These are phyloP conservation scores for Colletotrichum australisinense DNA, from an alignment of 2,329 filamentous ascomycete genomes.

Conservation along the genomic window DNA sequence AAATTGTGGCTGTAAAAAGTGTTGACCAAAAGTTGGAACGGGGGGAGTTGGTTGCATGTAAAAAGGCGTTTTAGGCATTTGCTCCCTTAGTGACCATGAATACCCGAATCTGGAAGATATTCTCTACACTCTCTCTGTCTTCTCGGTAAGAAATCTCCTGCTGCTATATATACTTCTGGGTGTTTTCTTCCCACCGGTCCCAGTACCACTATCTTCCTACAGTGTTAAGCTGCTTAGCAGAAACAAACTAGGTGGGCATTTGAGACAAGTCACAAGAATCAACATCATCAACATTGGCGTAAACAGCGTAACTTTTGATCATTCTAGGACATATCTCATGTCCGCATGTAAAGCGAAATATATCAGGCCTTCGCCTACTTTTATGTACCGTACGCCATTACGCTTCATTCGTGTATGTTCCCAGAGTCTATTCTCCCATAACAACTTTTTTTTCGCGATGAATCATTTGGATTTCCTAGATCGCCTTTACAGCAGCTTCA, in stretches of 20 bases:
- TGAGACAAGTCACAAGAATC: not conserved
- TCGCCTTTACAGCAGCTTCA: constrained; percentile 79
- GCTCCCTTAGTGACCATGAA: constrained; percentile 34
- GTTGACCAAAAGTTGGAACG: constrained; percentile 26
- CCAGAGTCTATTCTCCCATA: constrained; percentile 16
- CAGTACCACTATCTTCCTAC: no score
- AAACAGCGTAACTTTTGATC: not conserved
- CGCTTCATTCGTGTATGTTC: constrained; percentile 25
- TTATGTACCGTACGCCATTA: constrained; percentile 32
- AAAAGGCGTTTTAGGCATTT: constrained; percentile 37
- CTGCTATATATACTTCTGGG: not conserved
- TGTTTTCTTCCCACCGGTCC: not conserved
- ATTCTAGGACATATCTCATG: not conserved
- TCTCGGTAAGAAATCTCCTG: no score
- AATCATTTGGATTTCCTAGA: not conserved
- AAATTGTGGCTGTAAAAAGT: not conserved
- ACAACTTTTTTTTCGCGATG: not conserved
- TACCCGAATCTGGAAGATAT: constrained; percentile 33
- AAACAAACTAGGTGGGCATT: no score
- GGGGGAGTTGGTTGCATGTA: constrained; percentile 35
- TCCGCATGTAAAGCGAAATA: constrained; percentile 11
- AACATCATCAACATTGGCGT: not conserved
- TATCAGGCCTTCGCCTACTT: constrained; percentile 26
- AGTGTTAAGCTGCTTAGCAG: no score
- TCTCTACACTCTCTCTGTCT: not conserved